Evolutionary conservation across 208 protist genomes (phyloP).

Genomic region (Wallacemonas sp.): DNA sequence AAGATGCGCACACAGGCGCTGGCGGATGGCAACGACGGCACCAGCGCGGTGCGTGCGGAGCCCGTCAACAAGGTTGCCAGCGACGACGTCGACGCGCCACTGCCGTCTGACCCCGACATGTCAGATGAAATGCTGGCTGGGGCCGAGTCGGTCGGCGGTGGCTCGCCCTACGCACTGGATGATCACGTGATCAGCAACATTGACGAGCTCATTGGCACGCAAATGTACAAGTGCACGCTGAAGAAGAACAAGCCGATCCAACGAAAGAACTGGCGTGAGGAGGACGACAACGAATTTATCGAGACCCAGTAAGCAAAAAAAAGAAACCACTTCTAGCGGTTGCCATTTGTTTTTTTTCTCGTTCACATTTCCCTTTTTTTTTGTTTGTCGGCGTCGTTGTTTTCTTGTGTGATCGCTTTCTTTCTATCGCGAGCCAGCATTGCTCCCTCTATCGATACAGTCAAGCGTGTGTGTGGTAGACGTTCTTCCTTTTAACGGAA

Average conservation of each 20-base stretch:
- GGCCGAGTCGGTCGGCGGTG: slow-evolving; percentile 1
- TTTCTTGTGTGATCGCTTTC: background rate
- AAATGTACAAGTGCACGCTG: slow-evolving; percentile 32
- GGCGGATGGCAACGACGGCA: background rate
- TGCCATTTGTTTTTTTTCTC: too few relatives aligned
- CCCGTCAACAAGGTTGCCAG: background rate
- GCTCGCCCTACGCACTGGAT: slow-evolving; percentile 20
- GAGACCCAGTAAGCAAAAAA: slow-evolving; percentile 6
- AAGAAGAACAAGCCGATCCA: slow-evolving; percentile 44
- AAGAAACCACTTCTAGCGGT: too few relatives aligned
- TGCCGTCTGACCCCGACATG: slow-evolving; percentile 13
- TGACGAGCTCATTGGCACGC: slow-evolving; percentile 43
- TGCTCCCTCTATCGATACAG: too few relatives aligned
- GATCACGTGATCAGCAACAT: slow-evolving; percentile 74
- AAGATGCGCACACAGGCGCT: background rate
- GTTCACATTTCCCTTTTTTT: too few relatives aligned
- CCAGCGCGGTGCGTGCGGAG: too few relatives aligned
- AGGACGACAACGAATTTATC: slow-evolving; percentile 25
- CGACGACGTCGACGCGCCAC: slow-evolving; percentile 16
- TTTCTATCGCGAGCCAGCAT: background rate
- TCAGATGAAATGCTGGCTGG: slow-evolving; percentile 12
- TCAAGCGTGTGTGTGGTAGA: background rate
- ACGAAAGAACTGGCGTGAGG: slow-evolving; percentile 12
- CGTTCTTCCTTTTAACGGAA: too few relatives aligned
- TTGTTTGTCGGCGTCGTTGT: too few relatives aligned